phyloP scores from a whole-genome alignment of 2,329 filamentous ascomycete genomes.

The Pseudocercospora fuligena region DNA sequence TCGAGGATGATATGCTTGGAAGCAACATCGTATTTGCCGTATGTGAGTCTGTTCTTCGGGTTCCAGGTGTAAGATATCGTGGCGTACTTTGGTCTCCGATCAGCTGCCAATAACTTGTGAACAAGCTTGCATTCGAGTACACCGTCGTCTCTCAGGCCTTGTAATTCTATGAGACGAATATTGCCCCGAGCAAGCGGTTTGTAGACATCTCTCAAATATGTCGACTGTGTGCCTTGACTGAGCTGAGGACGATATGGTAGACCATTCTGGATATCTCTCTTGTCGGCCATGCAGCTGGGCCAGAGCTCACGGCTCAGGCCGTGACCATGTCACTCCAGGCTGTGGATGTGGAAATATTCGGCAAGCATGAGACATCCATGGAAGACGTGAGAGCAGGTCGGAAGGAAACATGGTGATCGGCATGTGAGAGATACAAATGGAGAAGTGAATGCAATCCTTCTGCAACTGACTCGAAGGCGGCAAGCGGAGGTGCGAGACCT shows the following conservation, averaged over 20 bases:
- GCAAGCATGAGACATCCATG: not conserved
- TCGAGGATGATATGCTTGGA: slow-evolving; percentile 3
- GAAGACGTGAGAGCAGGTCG: not conserved
- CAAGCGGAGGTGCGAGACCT: not conserved
- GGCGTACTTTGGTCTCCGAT: not conserved
- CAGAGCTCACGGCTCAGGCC: slow-evolving; percentile 1
- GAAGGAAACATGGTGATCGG: not conserved
- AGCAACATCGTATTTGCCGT: slow-evolving; percentile 2
- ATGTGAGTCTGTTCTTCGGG: not conserved
- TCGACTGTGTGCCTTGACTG: not conserved
- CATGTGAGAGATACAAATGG: not conserved
- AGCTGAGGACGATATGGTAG: not conserved
- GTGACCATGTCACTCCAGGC: not conserved
- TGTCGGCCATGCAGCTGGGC: not conserved
- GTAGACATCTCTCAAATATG: slow-evolving; percentile 11
- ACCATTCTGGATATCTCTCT: not conserved
- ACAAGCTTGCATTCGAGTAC: slow-evolving; percentile 1
- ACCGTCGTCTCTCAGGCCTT: not conserved
- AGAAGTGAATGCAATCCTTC: slow-evolving; percentile 3
- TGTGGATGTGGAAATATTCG: not conserved
- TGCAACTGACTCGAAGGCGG: not conserved
- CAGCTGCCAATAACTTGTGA: not conserved
- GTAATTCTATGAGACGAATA: not conserved
- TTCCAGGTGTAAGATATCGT: slow-evolving; percentile 1
- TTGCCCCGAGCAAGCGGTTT: not conserved